Evolutionary conservation across 148 eudicot genomes (phyloP).

Genomic region (Arctostaphylos glauca): DNA sequence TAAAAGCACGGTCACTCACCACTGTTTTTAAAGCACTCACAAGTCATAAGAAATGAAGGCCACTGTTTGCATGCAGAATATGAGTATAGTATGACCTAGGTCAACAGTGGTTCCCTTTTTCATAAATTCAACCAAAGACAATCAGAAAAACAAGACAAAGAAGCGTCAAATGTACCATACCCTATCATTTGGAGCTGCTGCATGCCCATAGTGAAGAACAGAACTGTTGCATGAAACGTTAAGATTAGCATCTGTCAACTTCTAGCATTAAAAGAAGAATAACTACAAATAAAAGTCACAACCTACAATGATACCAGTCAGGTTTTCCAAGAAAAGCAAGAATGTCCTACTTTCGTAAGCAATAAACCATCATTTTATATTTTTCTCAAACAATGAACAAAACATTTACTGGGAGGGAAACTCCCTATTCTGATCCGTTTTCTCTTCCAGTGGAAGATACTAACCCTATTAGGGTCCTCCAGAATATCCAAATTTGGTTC

Average conservation of each 20-base stretch:
- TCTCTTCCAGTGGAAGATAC: no score
- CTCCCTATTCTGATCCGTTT: no score
- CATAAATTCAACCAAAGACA: slow-evolving; percentile 2
- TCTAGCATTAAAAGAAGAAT: slow-evolving; percentile 7
- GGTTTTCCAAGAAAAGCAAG: not conserved
- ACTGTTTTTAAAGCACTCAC: not conserved
- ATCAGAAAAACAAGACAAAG: not conserved
- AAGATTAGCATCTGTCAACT: slow-evolving; percentile 16
- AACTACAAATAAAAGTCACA: not conserved
- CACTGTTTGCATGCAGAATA: not conserved
- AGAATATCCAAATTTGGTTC: no score
- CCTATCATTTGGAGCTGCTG: slow-evolving; percentile 98
- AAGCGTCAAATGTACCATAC: slow-evolving; percentile 43
- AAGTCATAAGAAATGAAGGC: not conserved
- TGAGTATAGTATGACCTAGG: not conserved
- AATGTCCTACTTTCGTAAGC: not conserved
- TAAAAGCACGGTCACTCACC: not conserved
- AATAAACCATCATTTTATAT: not conserved
- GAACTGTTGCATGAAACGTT: slow-evolving; percentile 50
- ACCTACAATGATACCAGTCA: not conserved
- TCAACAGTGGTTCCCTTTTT: not conserved
- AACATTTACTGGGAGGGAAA: no score
- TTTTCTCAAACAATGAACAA: not conserved
- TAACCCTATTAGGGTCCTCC: no score
- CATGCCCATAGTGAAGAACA: slow-evolving; percentile 98